Evolutionary conservation across 2,329 filamentous ascomycete species (phyloP).

Genomic region (Mycosphaerella sp.): DNA sequence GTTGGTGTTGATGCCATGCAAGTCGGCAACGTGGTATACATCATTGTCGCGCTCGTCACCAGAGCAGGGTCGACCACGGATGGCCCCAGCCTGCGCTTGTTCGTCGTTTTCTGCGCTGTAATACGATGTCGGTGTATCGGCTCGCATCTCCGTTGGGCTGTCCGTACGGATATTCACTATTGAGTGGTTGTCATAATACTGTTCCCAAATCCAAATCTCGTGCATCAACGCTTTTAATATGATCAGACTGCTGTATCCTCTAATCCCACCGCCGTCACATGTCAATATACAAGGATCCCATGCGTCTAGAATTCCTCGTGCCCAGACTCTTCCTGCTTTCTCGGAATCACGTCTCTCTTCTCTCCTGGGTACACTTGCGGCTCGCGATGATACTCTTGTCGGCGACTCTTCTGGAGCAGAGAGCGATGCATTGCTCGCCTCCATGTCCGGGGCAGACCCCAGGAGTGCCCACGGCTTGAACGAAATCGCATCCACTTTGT

Average conservation of each 20-base stretch:
- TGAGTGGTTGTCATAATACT: slow-evolving; percentile 30
- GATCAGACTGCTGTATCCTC: slow-evolving; percentile 46
- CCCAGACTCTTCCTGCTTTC: slow-evolving; percentile 41
- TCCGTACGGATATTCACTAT: slow-evolving; percentile 16
- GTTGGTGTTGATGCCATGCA: slow-evolving; percentile 15
- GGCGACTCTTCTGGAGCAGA: slow-evolving; percentile 14
- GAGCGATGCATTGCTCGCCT: slow-evolving; percentile 19
- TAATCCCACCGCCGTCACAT: slow-evolving; percentile 46
- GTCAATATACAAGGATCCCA: slow-evolving; percentile 46
- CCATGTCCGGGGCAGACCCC: slow-evolving; percentile 21
- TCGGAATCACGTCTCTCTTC: slow-evolving; percentile 35
- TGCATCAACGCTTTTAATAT: slow-evolving; percentile 46
- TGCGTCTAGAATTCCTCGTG: slow-evolving; percentile 38
- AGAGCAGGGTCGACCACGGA: slow-evolving; percentile 13
- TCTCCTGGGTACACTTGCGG: slow-evolving; percentile 25
- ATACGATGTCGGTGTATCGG: slow-evolving; percentile 19
- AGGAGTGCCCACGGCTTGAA: slow-evolving; percentile 30
- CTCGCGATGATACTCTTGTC: slow-evolving; percentile 24
- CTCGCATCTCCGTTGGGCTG: slow-evolving; percentile 16
- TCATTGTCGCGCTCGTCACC: slow-evolving; percentile 15
- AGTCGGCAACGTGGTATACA: slow-evolving; percentile 14
- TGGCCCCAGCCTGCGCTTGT: slow-evolving; percentile 16
- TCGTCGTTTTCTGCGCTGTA: slow-evolving; percentile 6
- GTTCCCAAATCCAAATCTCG: slow-evolving; percentile 42
- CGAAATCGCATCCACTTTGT: slow-evolving; percentile 33